phyloP scores from a whole-genome alignment of 345 rosid genomes.

The Eucalyptus polyanthemos region DNA sequence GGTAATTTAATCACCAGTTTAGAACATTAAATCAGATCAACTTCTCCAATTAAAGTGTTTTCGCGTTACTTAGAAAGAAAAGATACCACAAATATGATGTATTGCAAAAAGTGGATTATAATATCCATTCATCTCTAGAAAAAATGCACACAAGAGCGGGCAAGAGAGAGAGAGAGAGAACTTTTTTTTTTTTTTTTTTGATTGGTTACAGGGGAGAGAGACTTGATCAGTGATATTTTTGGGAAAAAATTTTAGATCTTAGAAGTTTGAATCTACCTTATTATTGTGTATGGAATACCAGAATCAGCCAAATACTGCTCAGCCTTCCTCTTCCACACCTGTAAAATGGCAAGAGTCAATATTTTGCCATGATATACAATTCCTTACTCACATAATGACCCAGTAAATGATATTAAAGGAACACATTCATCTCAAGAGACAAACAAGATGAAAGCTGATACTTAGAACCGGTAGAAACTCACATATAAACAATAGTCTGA shows the following conservation, averaged over 20 bases:
- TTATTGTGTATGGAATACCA: constrained; percentile 84
- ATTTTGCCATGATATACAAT: neutral
- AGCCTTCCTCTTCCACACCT: constrained; percentile 99
- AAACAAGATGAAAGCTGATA: neutral
- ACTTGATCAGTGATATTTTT: neutral
- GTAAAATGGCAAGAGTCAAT: neutral
- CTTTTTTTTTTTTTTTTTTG: too few relatives aligned
- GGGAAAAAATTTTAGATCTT: neutral
- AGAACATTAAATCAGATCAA: neutral
- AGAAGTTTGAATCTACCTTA: constrained; percentile 40
- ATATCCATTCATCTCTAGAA: neutral
- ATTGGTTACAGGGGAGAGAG: neutral
- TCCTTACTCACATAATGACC: neutral
- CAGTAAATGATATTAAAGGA: neutral
- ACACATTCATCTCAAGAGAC: neutral
- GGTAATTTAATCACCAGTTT: neutral
- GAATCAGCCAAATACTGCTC: constrained; percentile 97
- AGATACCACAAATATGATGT: neutral
- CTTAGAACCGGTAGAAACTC: neutral
- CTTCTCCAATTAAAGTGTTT: neutral
- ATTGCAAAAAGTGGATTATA: neutral
- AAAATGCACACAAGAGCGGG: neutral
- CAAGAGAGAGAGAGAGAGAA: neutral
- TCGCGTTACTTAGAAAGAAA: neutral
- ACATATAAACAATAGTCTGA: neutral